A percentile compares a stretch with the other conserved stretches of the same genome.
phyloP scores from a whole-genome alignment of 257 asterid species.

The Salvia miltiorrhiza region DNA sequence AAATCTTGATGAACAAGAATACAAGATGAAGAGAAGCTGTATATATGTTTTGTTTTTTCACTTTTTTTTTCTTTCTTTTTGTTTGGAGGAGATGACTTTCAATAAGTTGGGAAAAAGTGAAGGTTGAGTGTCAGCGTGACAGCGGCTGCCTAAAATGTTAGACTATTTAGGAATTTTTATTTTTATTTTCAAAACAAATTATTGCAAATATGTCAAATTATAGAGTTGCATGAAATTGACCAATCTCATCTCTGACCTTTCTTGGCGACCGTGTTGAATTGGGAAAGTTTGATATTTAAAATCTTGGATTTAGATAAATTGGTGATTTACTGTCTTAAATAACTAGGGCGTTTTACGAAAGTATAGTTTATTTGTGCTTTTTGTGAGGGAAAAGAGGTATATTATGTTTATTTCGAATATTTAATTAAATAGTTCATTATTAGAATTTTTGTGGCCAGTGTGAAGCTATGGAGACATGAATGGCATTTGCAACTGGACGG shows the following conservation, averaged over 20 bases:
- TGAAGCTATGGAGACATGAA: too few species aligned
- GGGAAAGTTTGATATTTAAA: not conserved
- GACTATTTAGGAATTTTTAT: slow-evolving; percentile 17
- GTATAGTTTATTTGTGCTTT: too few species aligned
- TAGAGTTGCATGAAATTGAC: slow-evolving; percentile 42
- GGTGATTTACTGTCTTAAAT: not conserved
- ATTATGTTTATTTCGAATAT: too few species aligned
- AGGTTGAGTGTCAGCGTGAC: too few species aligned
- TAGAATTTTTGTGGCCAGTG: too few species aligned
- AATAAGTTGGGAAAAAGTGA: slow-evolving; percentile 2
- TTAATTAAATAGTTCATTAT: too few species aligned
- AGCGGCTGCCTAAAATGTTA: slow-evolving; percentile 27
- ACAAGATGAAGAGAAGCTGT: not conserved
- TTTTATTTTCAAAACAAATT: too few species aligned
- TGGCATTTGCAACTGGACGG: not conserved
- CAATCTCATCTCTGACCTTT: slow-evolving; percentile 1
- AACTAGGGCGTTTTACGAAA: too few species aligned
- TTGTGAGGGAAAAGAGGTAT: too few species aligned
- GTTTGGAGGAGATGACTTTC: too few species aligned
- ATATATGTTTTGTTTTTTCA: too few species aligned
- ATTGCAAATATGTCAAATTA: not conserved
- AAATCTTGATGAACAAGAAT: not conserved
- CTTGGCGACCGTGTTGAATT: not conserved
- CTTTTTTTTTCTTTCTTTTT: not conserved
- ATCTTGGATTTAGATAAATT: not conserved